phyloP scores from a whole-genome alignment of 768 basidiomycete genomes.

The Hemileccinum rubropunctum region DNA sequence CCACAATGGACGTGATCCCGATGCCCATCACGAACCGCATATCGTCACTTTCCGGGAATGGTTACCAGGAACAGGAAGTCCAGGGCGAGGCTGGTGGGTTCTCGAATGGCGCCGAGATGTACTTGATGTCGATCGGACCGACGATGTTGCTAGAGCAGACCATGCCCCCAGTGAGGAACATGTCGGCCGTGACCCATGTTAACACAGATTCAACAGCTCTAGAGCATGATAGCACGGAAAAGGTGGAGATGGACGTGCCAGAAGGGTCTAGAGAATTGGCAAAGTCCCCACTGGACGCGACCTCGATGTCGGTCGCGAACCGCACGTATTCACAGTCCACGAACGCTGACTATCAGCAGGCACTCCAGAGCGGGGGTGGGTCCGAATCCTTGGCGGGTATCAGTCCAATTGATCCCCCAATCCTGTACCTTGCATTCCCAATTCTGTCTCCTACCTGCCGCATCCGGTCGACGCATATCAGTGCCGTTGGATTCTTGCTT shows the following conservation, averaged over 20 bases:
- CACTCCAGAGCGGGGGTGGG: conserved; percentile 8
- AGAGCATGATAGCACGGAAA: neutral
- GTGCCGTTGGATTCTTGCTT: conserved; percentile 1
- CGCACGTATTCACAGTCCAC: conserved; percentile 18
- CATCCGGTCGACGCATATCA: conserved; percentile 13
- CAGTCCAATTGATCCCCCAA: too few species aligned
- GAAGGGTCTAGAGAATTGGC: neutral
- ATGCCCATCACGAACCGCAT: too few species aligned
- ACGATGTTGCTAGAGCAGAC: too few species aligned
- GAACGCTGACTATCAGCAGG: conserved; percentile 15
- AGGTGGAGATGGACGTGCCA: conserved; percentile 1
- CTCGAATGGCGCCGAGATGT: too few species aligned
- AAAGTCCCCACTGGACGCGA: neutral
- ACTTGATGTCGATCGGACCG: too few species aligned
- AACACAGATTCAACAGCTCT: conserved; percentile 15
- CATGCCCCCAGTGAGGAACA: neutral
- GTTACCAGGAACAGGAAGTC: too few species aligned
- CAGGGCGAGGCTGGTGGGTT: too few species aligned
- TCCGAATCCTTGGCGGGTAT: too few species aligned
- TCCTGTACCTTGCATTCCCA: conserved; percentile 3
- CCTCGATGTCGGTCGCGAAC: conserved; percentile 14
- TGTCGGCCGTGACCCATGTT: conserved; percentile 9
- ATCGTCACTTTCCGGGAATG: too few species aligned
- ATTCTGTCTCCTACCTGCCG: conserved; percentile 1
- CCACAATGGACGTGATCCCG: too few species aligned